Conservation (phyloP, 305 asterid species). For the Fraxinus paxiana region DNA sequence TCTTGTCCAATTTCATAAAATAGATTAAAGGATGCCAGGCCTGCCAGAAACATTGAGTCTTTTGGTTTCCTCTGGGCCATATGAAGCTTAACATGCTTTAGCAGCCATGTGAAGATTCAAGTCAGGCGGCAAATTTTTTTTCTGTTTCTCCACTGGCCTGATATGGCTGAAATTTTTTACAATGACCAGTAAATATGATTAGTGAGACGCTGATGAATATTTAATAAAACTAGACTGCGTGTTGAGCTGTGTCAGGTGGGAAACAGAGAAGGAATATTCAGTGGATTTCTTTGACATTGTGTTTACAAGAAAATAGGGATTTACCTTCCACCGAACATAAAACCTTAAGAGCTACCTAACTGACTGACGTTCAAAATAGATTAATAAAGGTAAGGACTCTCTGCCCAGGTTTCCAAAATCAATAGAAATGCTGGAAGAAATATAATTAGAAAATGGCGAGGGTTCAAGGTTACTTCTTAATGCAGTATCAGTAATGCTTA, state of each 20-base stretch:
- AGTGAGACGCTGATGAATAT: background rate
- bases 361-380: background rate
- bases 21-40: background rate
- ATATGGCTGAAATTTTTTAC: background rate
- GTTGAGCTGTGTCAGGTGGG: background rate
- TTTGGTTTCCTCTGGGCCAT: background rate
- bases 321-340: background rate
- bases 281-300: background rate
- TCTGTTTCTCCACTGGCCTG: background rate
- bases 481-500: background rate
- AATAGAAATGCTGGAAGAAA: background rate
- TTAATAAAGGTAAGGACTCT: background rate
- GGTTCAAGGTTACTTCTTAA: background rate
- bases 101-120: background rate
- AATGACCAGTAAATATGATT: background rate
- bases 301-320: background rate
- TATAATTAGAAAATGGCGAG: background rate
- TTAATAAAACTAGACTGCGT: background rate
- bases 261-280: background rate
- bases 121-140: background rate
- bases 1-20: background rate
- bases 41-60: background rate
- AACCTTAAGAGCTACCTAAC: background rate
- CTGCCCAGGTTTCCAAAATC: background rate
- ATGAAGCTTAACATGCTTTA: background rate